Base-by-base conservation (phyloP, 2,329 filamentous ascomycete species). In the Calonectria naviculata region DNA sequence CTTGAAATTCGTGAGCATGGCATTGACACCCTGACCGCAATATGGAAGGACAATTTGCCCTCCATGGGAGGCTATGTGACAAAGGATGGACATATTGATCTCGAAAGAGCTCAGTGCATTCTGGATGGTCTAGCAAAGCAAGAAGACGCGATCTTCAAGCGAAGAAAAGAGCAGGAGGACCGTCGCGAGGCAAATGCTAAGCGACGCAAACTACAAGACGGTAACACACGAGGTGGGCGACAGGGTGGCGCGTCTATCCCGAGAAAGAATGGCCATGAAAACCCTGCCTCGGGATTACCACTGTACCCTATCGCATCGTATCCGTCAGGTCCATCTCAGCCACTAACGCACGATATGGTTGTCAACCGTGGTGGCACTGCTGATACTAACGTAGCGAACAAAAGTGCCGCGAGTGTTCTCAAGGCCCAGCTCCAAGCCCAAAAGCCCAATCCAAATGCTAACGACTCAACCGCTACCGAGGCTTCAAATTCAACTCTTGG, bases 1-100 rank as follows among this genome's bases (percentile, higher is more conserved):
- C 89, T 99, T 70, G 97, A 98, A 82, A 98, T 99, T 81, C 92
- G 97, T 71, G 97, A 99, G 80, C 95, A 98, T 81, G 96, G 96
- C 60, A 99, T 99, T 80, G 96, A 99, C 81, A 97, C 95, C 1
- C 87, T 99, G 67, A 97, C 95, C 75, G 93, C 94, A n/a, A 97
- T 99, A 67, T 99, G 97, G 97, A 93, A 94, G 80, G 95, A 98
- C 76, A 97, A 97, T 74, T 87, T 98, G 24, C 93, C 95, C 5
- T 83, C 89, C 44, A 98, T 99, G 95, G 95, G 95, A 54, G 97
- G 97, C 15, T 99, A 98, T 82, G 89, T 99, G 63, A 99, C 97
- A 49, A 96, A 97, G 80, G 96, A 99, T 84, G 97, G 97, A 2
- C 92, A 94, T 77, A 95, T 98, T 71, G 93, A 98, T 81, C 89